Evolutionary conservation across 805 yeast genomes (phyloP).

Genomic region (Yamadazyma tumulicola): DNA sequence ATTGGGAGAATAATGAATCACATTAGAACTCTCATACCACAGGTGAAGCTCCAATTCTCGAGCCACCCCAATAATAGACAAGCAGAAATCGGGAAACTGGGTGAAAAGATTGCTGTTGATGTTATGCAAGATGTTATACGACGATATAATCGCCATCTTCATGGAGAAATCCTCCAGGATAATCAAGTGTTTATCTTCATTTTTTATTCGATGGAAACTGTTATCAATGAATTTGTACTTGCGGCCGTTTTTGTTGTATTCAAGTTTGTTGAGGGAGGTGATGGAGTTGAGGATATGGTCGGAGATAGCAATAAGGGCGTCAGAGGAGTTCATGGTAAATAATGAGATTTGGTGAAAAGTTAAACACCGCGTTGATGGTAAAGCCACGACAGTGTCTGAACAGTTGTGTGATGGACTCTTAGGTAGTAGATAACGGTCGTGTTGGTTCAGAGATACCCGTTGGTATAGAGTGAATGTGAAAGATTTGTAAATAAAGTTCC

Average conservation of each 20-base stretch:
- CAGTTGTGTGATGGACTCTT: too few species aligned
- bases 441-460: too few species aligned
- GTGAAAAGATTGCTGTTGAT: constrained; percentile 30
- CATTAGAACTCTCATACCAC: constrained; percentile 48
- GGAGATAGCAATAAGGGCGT: constrained; percentile 33
- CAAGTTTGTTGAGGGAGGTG: constrained; percentile 30
- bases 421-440: too few species aligned
- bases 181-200: constrained; percentile 47
- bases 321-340: constrained; percentile 14
- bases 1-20: constrained; percentile 31
- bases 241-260: constrained; percentile 43
- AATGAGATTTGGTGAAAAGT: too few species aligned
- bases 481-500: too few species aligned
- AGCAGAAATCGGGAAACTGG: constrained; percentile 40
- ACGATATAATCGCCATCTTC: constrained; percentile 37
- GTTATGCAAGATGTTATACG: constrained; percentile 39
- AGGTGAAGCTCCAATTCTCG: constrained; percentile 43
- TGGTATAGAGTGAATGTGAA: too few species aligned
- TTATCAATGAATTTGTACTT: constrained; percentile 48
- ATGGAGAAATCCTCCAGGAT: constrained; percentile 27
- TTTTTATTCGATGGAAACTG: constrained; percentile 45
- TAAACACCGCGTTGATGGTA: too few species aligned
- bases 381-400: too few species aligned
- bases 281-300: constrained; percentile 35
- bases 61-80: constrained; percentile 48